phyloP scores from a whole-genome alignment of 352 stramenopile genomes.

The Pythium guiyangense region DNA sequence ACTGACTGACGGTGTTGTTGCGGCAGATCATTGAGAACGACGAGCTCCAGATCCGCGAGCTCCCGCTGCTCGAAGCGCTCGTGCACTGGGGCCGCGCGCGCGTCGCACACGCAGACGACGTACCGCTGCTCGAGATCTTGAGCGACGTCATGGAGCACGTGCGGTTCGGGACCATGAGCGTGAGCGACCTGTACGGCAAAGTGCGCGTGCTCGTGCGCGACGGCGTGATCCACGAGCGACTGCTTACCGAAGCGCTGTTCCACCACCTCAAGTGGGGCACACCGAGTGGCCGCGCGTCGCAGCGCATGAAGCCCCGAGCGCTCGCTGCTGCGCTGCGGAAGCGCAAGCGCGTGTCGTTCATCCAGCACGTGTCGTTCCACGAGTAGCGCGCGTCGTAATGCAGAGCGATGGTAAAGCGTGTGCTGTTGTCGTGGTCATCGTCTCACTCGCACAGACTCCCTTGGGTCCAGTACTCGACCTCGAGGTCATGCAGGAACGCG shows the following conservation, averaged over 20 bases:
- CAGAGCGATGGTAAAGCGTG: too few species aligned
- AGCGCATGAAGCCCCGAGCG: constrained; percentile 61
- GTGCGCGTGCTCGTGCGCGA: constrained; percentile 68
- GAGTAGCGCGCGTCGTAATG: constrained; percentile 15
- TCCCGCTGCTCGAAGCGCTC: constrained; percentile 72
- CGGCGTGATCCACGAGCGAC: constrained; percentile 54
- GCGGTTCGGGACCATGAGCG: constrained; percentile 84
- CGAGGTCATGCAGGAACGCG: constrained; percentile 32
- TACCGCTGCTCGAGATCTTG: constrained; percentile 47
- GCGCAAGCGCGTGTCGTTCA: constrained; percentile 86
- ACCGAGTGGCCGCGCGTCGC: constrained; percentile 45
- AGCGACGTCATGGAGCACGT: constrained; percentile 79
- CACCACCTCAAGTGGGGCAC: constrained; percentile 85
- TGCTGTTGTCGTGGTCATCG: background rate
- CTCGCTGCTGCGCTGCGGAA: constrained; percentile 65
- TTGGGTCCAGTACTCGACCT: constrained; percentile 42
- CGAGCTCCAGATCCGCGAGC: constrained; percentile 82
- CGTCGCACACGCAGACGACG: constrained; percentile 37
- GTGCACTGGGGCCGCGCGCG: constrained; percentile 76
- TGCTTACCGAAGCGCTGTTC: constrained; percentile 82
- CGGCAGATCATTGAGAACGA: constrained; percentile 64
- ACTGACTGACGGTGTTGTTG: too few species aligned
- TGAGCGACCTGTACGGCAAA: constrained; percentile 84
- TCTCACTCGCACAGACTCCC: constrained; percentile 29
- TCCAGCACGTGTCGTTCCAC: constrained; percentile 83